A percentile compares a stretch with the other conserved stretches of the same genome.
phyloP scores from a whole-genome alignment of 495 filamentous ascomycete species.

The Xylaria flabelliformis region DNA sequence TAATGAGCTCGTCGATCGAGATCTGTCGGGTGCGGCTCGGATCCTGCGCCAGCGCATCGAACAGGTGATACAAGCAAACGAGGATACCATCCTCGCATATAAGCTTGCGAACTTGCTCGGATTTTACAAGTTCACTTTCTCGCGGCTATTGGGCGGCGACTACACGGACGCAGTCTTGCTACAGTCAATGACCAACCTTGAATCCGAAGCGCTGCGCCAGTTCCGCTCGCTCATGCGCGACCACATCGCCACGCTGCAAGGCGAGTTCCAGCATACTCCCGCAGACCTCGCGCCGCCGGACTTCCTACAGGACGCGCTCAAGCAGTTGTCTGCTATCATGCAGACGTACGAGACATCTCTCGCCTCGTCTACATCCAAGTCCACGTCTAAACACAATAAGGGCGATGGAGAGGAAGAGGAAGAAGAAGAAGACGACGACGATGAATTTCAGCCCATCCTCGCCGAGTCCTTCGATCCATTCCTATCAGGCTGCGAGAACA shows the following conservation, averaged over 20 bases:
- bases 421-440: conserved; percentile 47
- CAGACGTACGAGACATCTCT: conserved; percentile 85
- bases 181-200: conserved; percentile 68
- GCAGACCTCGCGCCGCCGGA: conserved; percentile 78
- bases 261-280: conserved; percentile 68
- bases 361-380: conserved; percentile 43
- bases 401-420: conserved; percentile 61
- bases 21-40: conserved; percentile 77
- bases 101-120: conserved; percentile 84
- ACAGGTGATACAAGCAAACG: conserved; percentile 89
- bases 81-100: conserved; percentile 87
- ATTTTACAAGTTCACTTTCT: conserved; percentile 89
- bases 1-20: conserved; percentile 85
- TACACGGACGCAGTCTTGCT: conserved; percentile 67
- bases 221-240: conserved; percentile 83
- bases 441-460: conserved; percentile 80
- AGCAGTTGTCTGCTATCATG: conserved; percentile 74
- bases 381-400: not conserved
- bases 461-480: conserved; percentile 86
- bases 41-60: conserved; percentile 83
- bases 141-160: conserved; percentile 68
- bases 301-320: conserved; percentile 82
- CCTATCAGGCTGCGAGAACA: conserved; percentile 71
- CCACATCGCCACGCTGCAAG: conserved; percentile 73
- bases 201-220: conserved; percentile 79